Percentiles rank a stretch among this genome's conserved stretches.
These are phyloP conservation scores for Sugiyamaella neomexicana DNA, from an alignment of 1,139 yeast species.

Conservation along the genomic window DNA sequence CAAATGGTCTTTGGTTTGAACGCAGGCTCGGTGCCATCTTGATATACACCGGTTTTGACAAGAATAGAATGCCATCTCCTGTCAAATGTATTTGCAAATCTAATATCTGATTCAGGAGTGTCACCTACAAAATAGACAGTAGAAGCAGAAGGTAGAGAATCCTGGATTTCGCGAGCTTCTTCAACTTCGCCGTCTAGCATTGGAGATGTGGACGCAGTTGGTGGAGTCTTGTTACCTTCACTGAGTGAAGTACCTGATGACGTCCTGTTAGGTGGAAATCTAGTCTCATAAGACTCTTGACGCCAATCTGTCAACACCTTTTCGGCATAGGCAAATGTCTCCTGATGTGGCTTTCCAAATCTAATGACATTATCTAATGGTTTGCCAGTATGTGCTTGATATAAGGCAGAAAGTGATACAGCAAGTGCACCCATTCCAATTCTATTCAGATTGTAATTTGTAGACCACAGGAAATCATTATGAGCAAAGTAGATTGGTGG, in stretches of 20 bases:
- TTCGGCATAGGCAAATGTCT: slow-evolving; percentile 77
- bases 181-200: slow-evolving; percentile 25
- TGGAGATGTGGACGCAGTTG: slow-evolving; percentile 32
- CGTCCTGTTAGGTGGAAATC: slow-evolving; percentile 22
- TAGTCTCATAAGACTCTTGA: slow-evolving; percentile 61
- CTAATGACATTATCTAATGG: slow-evolving; percentile 67
- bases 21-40: slow-evolving; percentile 74
- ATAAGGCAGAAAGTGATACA: slow-evolving; percentile 79
- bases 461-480: slow-evolving; percentile 87
- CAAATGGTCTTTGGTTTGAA: slow-evolving; percentile 74
- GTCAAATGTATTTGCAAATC: slow-evolving; percentile 85
- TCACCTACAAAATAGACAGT: slow-evolving; percentile 89
- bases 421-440: slow-evolving; percentile 91
- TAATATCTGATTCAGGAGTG: slow-evolving; percentile 87
- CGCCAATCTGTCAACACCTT: slow-evolving; percentile 76
- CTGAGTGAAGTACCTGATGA: slow-evolving; percentile 1
- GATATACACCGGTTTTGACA: slow-evolving; percentile 85
- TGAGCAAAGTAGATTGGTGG: slow-evolving; percentile 84
- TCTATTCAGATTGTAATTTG: slow-evolving; percentile 73
- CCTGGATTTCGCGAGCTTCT: slow-evolving; percentile 16
- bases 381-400: slow-evolving; percentile 75
- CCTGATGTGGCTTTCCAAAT: slow-evolving; percentile 84
- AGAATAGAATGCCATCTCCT: slow-evolving; percentile 79
- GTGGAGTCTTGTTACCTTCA: slow-evolving; percentile 7
- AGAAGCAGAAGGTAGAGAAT: slow-evolving; percentile 71